Evolutionary conservation across 2,329 filamentous ascomycete genomes (phyloP).

Genomic region (Xylaria sp.): DNA sequence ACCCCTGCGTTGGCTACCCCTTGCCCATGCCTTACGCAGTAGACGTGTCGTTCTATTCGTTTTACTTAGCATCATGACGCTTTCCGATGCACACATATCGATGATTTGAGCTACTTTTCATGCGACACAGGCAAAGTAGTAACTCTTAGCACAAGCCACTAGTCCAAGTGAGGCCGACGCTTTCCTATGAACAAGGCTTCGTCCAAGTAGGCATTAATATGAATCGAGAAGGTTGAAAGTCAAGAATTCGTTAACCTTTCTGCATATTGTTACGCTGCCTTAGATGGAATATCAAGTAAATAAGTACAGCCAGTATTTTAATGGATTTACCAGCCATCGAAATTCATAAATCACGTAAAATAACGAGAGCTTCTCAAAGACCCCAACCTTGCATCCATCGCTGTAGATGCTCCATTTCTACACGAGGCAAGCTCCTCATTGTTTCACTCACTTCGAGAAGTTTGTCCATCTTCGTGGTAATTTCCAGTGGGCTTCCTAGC

Average conservation of each 20-base stretch:
- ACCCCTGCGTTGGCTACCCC: background rate
- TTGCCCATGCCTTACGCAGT: background rate
- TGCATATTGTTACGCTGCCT: background rate
- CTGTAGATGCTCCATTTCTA: constrained; percentile 2
- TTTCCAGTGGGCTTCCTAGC: background rate
- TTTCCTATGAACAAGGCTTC: no score
- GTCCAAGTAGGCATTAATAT: no score
- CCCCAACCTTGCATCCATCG: constrained; percentile 15
- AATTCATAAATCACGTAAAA: background rate
- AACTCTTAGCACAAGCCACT: background rate
- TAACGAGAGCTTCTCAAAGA: background rate
- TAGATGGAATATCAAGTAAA: background rate
- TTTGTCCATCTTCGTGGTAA: constrained; percentile 4
- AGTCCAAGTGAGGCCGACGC: no score
- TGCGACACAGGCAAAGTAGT: background rate
- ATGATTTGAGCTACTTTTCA: background rate
- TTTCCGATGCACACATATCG: background rate
- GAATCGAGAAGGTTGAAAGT: no score
- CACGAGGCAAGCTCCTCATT: constrained; percentile 4
- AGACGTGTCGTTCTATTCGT: background rate
- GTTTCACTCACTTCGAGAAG: constrained; percentile 5
- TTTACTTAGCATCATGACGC: background rate
- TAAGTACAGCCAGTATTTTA: background rate
- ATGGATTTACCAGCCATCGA: background rate
- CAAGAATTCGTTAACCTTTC: background rate